phyloP scores from a whole-genome alignment of 179 eudicot genomes.

The Beta macrorhiza region DNA sequence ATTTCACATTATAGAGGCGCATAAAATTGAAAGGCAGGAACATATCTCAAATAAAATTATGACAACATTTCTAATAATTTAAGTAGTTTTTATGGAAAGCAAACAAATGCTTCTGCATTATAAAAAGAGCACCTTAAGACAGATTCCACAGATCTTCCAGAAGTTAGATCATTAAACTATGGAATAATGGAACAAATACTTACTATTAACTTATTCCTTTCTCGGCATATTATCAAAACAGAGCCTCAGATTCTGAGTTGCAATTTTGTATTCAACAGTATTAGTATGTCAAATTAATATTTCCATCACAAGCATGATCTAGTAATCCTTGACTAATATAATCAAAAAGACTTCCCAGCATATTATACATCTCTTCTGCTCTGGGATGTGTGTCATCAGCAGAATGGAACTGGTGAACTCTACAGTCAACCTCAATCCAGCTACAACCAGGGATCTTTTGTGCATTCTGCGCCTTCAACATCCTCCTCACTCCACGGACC shows the following conservation, averaged over 20 bases:
- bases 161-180: background rate
- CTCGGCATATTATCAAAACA: background rate
- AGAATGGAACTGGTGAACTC: conserved; percentile 49
- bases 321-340: conserved; percentile 25
- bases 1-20: background rate
- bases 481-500: conserved; percentile 44
- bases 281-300: conserved; percentile 16
- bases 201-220: background rate
- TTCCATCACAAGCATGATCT: conserved; percentile 14
- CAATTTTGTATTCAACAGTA: background rate
- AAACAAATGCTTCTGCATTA: background rate
- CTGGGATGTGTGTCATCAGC: conserved; percentile 56
- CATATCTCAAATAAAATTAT: conserved; percentile 1
- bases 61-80: background rate
- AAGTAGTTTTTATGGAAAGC: background rate
- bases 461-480: conserved; percentile 41
- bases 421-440: conserved; percentile 57
- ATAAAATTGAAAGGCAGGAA: conserved; percentile 8
- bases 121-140: background rate
- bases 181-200: background rate
- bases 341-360: conserved; percentile 43
- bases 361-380: conserved; percentile 49
- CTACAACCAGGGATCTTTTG: conserved; percentile 69
- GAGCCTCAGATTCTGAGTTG: background rate
- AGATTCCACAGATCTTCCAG: background rate